Evolutionary conservation across 345 rosid genomes (phyloP).

Genomic region (Geranium rotundifolium): DNA sequence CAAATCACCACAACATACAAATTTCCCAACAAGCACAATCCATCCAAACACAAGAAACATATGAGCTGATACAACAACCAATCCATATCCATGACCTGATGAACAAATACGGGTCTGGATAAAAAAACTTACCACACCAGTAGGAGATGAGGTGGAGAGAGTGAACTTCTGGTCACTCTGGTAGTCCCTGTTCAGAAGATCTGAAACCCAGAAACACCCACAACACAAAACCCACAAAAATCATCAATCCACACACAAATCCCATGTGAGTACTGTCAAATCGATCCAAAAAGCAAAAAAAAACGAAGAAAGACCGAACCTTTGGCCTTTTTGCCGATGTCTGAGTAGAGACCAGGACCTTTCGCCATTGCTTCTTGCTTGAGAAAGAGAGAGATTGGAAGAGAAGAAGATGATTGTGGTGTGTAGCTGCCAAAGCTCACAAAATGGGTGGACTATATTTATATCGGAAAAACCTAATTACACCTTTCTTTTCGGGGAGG

Average conservation of each 20-base stretch:
- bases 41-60: neutral
- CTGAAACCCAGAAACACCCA: conserved; percentile 18
- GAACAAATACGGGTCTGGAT: neutral
- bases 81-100: neutral
- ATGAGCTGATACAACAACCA: neutral
- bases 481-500: neutral
- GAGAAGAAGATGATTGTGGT: neutral
- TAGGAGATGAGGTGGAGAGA: conserved; percentile 64
- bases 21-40: neutral
- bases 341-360: conserved; percentile 92
- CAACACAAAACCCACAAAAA: conserved; percentile 2
- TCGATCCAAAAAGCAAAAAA: no score
- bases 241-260: no score
- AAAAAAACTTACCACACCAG: conserved; percentile 63
- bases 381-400: neutral
- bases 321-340: conserved; percentile 87
- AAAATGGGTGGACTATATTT: neutral
- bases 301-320: conserved; percentile 22
- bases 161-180: conserved; percentile 87
- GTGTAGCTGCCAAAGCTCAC: neutral
- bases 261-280: no score
- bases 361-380: conserved; percentile 42
- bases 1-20: neutral
- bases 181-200: conserved; percentile 87
- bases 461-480: neutral